A percentile compares a stretch with the other conserved stretches of the same genome.
Evolutionary conservation across 768 basidiomycete genomes (phyloP).

Genomic region (Tephrocybe sp.): DNA sequence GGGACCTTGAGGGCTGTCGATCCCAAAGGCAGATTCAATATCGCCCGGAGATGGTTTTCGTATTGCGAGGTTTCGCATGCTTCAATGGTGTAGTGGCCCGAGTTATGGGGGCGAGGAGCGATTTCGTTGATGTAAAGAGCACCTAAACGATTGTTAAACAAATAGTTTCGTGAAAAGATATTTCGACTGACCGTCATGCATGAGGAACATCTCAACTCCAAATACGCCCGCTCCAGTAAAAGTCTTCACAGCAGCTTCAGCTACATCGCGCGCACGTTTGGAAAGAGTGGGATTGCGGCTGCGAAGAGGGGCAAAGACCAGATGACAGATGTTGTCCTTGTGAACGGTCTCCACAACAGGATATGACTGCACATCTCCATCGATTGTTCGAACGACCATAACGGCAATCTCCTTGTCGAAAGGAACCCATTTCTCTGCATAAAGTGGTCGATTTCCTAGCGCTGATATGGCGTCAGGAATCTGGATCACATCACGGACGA

Average conservation of each 20-base stretch:
- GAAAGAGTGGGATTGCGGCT: constrained; percentile 54
- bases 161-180: not conserved
- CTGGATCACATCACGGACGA: constrained; percentile 56
- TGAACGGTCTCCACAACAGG: constrained; percentile 95
- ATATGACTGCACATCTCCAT: constrained; percentile 79
- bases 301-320: constrained; percentile 88
- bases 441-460: constrained; percentile 72
- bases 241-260: constrained; percentile 77
- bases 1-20: constrained; percentile 87
- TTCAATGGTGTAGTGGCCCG: constrained; percentile 98
- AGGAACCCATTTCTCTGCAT: constrained; percentile 92
- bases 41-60: constrained; percentile 95
- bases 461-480: constrained; percentile 48
- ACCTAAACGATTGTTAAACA: constrained; percentile 47
- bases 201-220: constrained; percentile 97
- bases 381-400: constrained; percentile 86
- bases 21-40: constrained; percentile 87
- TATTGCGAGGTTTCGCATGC: constrained; percentile 96
- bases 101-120: constrained; percentile 97
- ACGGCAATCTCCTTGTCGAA: constrained; percentile 92
- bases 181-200: constrained; percentile 68
- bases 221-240: constrained; percentile 92
- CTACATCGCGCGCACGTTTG: constrained; percentile 64
- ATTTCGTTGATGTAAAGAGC: constrained; percentile 91
- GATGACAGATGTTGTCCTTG: constrained; percentile 89